Evolutionary conservation across 2,329 filamentous ascomycete genomes (phyloP).

Genomic region (Xylaria sp.): DNA sequence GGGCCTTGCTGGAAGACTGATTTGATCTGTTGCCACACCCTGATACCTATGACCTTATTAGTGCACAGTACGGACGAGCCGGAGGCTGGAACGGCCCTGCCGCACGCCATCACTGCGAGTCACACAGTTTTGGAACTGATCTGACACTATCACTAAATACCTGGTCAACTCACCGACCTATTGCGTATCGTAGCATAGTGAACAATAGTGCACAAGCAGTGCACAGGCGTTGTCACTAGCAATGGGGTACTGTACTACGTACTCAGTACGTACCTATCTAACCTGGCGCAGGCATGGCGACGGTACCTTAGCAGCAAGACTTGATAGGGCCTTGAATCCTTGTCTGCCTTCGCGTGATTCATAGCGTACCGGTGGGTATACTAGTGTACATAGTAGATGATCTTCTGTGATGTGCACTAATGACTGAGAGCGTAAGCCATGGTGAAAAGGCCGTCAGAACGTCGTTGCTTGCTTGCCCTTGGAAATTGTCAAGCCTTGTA

Average conservation of each 20-base stretch:
- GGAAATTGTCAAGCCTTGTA: background rate
- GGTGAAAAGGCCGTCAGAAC: background rate
- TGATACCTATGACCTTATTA: conserved; percentile 2
- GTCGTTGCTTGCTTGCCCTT: background rate
- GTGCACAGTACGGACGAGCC: background rate
- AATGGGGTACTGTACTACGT: background rate
- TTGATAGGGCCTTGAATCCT: conserved; percentile 13
- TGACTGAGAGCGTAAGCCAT: background rate
- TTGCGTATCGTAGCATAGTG: background rate
- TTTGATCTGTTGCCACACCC: conserved; percentile 7
- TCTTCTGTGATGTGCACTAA: background rate
- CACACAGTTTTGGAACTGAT: conserved; percentile 21
- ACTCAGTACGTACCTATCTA: background rate
- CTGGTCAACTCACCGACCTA: conserved; percentile 11
- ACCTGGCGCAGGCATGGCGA: background rate
- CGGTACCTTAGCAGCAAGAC: background rate
- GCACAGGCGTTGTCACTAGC: background rate
- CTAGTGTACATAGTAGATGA: background rate
- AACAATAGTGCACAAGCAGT: conserved; percentile 6
- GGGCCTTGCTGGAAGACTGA: conserved; percentile 5
- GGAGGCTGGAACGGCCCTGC: background rate
- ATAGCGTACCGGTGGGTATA: background rate
- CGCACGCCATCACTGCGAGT: conserved; percentile 7
- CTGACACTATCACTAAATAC: conserved; percentile 3
- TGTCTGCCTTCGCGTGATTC: conserved; percentile 4